Conservation (phyloP, 2,329 filamentous ascomycete species). For the Graphilbum sp. region DNA sequence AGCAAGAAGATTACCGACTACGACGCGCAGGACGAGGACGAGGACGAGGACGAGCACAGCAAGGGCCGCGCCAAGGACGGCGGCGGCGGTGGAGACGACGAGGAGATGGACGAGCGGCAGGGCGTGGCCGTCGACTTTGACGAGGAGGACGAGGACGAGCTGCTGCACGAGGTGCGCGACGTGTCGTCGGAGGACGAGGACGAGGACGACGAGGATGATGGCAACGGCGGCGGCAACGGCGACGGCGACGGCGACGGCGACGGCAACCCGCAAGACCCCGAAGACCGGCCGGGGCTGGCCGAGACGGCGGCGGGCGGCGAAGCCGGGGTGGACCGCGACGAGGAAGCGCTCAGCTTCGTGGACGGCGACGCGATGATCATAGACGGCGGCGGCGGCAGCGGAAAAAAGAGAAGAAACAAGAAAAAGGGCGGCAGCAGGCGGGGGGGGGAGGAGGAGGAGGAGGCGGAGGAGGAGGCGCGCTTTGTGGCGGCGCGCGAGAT, state of each 20-base stretch:
- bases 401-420: too few relatives aligned
- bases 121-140: constrained; percentile 95
- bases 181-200: constrained; percentile 73
- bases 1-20: constrained; percentile 99
- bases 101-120: constrained; percentile 83
- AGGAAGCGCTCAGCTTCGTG: constrained; percentile 31
- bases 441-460: constrained; percentile 21
- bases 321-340: constrained; percentile 28
- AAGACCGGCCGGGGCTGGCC: constrained; percentile 38
- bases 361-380: constrained; percentile 71
- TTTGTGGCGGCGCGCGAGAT: constrained; percentile 73
- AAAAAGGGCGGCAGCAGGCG: too few relatives aligned
- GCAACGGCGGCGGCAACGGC: constrained; percentile 50
- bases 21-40: constrained; percentile 75
- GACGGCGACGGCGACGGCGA: constrained; percentile 49
- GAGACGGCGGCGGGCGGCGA: constrained; percentile 35
- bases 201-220: constrained; percentile 51
- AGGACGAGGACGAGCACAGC: constrained; percentile 70
- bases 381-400: constrained; percentile 37
- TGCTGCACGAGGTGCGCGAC: constrained; percentile 76
- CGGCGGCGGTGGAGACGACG: constrained; percentile 46
- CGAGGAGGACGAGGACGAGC: constrained; percentile 71
- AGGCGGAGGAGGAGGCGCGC: constrained; percentile 34
- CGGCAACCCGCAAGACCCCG: constrained; percentile 38
- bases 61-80: constrained; percentile 18